Evolutionary conservation across 2,329 filamentous ascomycete species (phyloP).

Genomic region (Dissoconium aciculare): DNA sequence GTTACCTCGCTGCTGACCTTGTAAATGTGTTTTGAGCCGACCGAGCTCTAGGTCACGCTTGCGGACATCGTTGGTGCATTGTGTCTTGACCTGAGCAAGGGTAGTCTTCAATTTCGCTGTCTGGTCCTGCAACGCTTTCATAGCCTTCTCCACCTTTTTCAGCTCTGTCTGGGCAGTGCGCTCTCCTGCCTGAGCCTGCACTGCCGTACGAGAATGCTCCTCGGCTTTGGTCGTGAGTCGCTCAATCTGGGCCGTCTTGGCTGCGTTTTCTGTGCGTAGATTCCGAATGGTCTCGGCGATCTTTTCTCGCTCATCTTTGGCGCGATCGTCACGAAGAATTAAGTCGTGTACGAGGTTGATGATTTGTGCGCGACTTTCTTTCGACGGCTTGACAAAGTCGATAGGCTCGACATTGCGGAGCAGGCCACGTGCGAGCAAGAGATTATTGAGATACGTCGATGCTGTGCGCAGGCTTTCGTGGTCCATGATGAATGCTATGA

Average conservation of each 20-base stretch:
- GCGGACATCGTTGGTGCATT: constrained; percentile 80
- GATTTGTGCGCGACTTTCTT: constrained; percentile 64
- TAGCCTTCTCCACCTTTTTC: constrained; percentile 58
- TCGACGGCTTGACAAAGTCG: constrained; percentile 59
- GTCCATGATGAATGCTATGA: constrained; percentile 31
- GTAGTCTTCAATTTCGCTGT: constrained; percentile 62
- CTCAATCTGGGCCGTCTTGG: constrained; percentile 37
- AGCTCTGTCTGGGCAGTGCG: constrained; percentile 71
- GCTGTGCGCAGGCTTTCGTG: constrained; percentile 43
- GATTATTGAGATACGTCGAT: constrained; percentile 50
- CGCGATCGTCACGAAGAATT: constrained; percentile 80
- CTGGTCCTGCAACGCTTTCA: constrained; percentile 67
- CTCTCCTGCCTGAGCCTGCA: constrained; percentile 58
- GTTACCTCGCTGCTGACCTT: constrained; percentile 43
- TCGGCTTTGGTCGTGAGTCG: constrained; percentile 15
- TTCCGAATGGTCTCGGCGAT: constrained; percentile 63
- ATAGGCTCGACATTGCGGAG: constrained; percentile 53
- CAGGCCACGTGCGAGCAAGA: constrained; percentile 48
- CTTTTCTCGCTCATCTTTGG: constrained; percentile 75
- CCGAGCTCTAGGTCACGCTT: constrained; percentile 84
- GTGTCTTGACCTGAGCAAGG: constrained; percentile 67
- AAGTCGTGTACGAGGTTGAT: constrained; percentile 92
- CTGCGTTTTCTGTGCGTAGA: constrained; percentile 59
- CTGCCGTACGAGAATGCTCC: constrained; percentile 53
- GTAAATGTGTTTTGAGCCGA: constrained; percentile 71